These are phyloP conservation scores for Neotropicomus parvogracilis DNA, from an alignment of 1,284 basidiomycete species.

Conservation along the genomic window DNA sequence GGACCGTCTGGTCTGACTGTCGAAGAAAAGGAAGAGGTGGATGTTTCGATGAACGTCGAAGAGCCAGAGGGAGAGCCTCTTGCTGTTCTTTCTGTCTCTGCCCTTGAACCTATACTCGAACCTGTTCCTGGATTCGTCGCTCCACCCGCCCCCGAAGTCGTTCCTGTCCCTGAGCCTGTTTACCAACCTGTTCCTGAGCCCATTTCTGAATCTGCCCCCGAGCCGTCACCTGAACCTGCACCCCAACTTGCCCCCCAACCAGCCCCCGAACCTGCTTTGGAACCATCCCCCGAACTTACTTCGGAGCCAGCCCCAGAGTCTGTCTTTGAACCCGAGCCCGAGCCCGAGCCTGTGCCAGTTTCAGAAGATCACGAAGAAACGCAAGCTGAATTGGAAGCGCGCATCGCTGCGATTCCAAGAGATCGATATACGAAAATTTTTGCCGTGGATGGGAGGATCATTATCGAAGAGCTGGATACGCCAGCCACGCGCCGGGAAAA, in stretches of 20 bases:
- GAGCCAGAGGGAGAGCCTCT: slow-evolving; percentile 11
- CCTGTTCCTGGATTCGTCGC: neutral
- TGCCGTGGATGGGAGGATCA: slow-evolving; percentile 42
- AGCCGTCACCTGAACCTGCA: neutral
- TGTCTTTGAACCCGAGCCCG: neutral
- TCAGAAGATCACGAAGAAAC: slow-evolving; percentile 6
- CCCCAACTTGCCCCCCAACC: neutral
- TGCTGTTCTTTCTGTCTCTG: neutral
- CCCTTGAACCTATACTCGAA: slow-evolving; percentile 5
- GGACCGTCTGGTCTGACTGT: slow-evolving; percentile 23
- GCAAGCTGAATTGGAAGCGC: slow-evolving; percentile 21
- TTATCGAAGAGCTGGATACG: slow-evolving; percentile 68
- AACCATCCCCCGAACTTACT: neutral
- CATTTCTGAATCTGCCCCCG: neutral
- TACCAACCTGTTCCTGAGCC: neutral
- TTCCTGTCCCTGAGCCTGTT: neutral
- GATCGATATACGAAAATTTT: slow-evolving; percentile 32
- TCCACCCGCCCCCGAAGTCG: neutral
- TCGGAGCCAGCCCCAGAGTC: neutral
- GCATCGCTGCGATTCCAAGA: slow-evolving; percentile 30
- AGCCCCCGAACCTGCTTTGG: neutral
- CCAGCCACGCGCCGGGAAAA: slow-evolving; percentile 61
- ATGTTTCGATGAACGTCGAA: slow-evolving; percentile 18
- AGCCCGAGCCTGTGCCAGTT: neutral
- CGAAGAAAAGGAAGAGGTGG: slow-evolving; percentile 21